Base-by-base conservation (phyloP, 441 rosid genomes). In the Adansonia grandidieri region DNA sequence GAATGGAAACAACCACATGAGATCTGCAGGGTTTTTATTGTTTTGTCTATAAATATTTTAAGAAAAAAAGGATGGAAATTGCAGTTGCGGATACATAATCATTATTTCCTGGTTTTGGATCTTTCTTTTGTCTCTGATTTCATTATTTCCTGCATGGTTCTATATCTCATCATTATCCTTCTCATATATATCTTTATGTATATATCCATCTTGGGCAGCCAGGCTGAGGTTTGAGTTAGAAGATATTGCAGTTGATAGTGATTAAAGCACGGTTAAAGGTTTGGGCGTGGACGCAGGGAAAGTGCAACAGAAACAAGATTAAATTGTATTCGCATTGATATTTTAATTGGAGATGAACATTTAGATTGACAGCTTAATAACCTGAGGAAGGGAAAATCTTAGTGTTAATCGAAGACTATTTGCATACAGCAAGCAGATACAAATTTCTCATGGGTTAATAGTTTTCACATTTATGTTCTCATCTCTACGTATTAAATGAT, bases 401-500 rank as follows among this genome's bases (percentile, higher is more conserved):
- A 32, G 37, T 32, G 37, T 32, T 32, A 32, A 32, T 32, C 37
- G 0, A 32, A 32, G 37, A 32, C 37, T 32, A 32, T 32, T 32
- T 32, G 37, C 3, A 32, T 32, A 32, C 37, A 32, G 37, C 37
- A 32, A 32, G 37, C 37, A 32, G 37, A 69, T 9, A 6, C 10
- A 3, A 11, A 28, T 42, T 53, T 28, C 62, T 53, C 28, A 14
- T 71, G 75, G 32, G n/a, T 50, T 28, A 71, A 71, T 54, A 71
- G 63, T 37, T 37, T 54, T 72, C 63, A 10, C 63, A 54, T 72
- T 54, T 54, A 71, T 71, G 62, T 51, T 53, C 62, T 53, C 75
- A 53, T 5, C 75, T 0, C 7, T 15, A 28, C 62, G 53, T 62
- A 71, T 71, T 44, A 44, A 44, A 44, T 24, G 3, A 19, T 37